phyloP scores from a whole-genome alignment of 2,329 filamentous ascomycete species.

The Talaromyces albobiverticillius region DNA sequence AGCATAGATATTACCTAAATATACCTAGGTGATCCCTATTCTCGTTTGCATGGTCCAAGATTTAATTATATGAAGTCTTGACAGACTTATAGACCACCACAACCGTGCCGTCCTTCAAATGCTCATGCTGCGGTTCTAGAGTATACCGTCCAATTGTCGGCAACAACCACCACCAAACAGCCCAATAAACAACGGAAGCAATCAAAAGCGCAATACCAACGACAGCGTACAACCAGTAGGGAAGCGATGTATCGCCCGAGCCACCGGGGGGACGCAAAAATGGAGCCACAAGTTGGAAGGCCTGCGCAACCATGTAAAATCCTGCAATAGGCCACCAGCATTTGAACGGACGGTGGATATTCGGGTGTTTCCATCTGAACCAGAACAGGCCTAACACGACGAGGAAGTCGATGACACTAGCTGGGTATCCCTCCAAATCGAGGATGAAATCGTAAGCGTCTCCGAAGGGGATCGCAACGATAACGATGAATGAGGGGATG shows the following conservation, averaged over 20 bases:
- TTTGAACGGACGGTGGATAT: slow-evolving; percentile 11
- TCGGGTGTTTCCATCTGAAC: slow-evolving; percentile 31
- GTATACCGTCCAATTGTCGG: slow-evolving; percentile 19
- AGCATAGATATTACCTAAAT: no score
- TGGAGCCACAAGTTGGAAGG: slow-evolving; percentile 60
- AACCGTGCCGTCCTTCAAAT: slow-evolving; percentile 20
- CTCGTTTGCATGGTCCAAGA: no score
- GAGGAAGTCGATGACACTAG: slow-evolving; percentile 15
- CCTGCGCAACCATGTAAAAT: slow-evolving; percentile 60
- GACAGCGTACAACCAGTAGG: slow-evolving; percentile 49
- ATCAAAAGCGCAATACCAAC: slow-evolving; percentile 47
- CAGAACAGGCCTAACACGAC: slow-evolving; percentile 54
- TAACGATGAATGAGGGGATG: slow-evolving; percentile 60
- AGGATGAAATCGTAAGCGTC: slow-evolving; percentile 60
- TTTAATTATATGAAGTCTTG: slow-evolving; percentile 2
- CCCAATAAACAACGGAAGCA: slow-evolving; percentile 50
- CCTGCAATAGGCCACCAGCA: slow-evolving; percentile 15
- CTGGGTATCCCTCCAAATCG: slow-evolving; percentile 24
- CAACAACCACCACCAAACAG: slow-evolving; percentile 23
- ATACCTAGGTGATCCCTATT: no score
- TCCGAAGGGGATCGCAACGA: slow-evolving; percentile 61
- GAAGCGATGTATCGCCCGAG: slow-evolving; percentile 47
- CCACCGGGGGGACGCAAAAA: slow-evolving; percentile 47
- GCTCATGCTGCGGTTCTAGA: slow-evolving; percentile 18
- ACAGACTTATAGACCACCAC: slow-evolving; percentile 20